Evolutionary conservation across 2,329 filamentous ascomycete genomes (phyloP).

Genomic region (Aspergillus novoparasiticus): DNA sequence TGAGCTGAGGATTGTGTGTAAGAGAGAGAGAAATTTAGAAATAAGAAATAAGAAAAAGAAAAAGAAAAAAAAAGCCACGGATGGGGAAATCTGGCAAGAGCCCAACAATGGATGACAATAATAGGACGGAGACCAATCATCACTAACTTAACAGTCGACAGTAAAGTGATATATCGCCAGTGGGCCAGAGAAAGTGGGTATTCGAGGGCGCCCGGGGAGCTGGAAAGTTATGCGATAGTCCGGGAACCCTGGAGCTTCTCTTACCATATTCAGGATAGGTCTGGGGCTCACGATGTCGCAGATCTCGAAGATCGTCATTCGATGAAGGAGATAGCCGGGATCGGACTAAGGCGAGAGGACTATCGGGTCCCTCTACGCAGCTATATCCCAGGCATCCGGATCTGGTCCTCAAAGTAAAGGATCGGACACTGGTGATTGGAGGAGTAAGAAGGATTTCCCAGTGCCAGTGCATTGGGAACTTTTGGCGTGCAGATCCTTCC

Average conservation of each 20-base stretch:
- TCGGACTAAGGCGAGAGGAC: not conserved
- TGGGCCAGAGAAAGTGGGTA: constrained; percentile 17
- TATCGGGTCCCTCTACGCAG: not conserved
- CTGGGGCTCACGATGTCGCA: constrained; percentile 2
- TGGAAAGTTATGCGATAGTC: constrained; percentile 15
- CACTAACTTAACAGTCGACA: constrained; percentile 1
- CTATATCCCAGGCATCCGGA: not conserved
- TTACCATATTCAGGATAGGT: not conserved
- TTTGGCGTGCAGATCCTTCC: constrained; percentile 21
- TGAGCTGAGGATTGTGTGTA: not conserved
- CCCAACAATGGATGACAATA: constrained; percentile 1
- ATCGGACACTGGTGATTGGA: constrained; percentile 11
- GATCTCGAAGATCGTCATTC: constrained; percentile 4
- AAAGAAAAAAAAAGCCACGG: not conserved
- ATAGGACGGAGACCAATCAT: not conserved
- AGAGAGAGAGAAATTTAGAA: not conserved
- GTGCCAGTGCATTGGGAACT: constrained; percentile 11
- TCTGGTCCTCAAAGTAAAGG: not conserved
- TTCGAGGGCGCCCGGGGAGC: constrained; percentile 10
- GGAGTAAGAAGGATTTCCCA: constrained; percentile 8
- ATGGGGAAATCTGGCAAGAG: not conserved
- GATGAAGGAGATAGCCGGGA: not conserved
- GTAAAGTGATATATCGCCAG: constrained; percentile 19
- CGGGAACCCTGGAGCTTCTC: not conserved
- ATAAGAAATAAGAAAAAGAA: not conserved